These are phyloP conservation scores for Termitomyces sp. DNA, from an alignment of 768 basidiomycete genomes.

Conservation along the genomic window DNA sequence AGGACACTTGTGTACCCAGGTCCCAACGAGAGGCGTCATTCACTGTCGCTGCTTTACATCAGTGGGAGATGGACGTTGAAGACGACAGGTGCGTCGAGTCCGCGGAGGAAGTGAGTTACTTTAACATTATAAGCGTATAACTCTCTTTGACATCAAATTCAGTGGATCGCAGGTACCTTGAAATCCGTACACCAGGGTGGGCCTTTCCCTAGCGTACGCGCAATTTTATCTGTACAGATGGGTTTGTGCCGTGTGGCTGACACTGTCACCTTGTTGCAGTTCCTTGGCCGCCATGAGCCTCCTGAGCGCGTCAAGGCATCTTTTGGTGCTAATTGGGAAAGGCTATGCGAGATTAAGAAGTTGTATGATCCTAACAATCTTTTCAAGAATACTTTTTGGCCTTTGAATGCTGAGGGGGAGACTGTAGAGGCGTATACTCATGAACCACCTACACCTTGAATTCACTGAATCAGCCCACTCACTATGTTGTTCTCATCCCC, in stretches of 20 bases:
- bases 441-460: constrained; percentile 50
- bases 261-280: constrained; percentile 34
- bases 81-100: constrained; percentile 78
- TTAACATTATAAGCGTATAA: neutral
- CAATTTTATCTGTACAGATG: neutral
- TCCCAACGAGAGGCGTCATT: constrained; percentile 76
- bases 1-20: constrained; percentile 70
- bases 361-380: constrained; percentile 72
- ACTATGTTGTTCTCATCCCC: too few relatives aligned
- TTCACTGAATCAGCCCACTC: too few relatives aligned
- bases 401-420: constrained; percentile 52
- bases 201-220: constrained; percentile 69
- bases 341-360: constrained; percentile 65
- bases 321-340: constrained; percentile 71
- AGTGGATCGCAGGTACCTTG: constrained; percentile 81
- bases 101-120: constrained; percentile 64
- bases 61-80: constrained; percentile 83
- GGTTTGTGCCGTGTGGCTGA: constrained; percentile 7
- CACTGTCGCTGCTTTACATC: constrained; percentile 86
- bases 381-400: constrained; percentile 81
- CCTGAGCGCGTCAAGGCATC: constrained; percentile 57
- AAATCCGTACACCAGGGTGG: constrained; percentile 71
- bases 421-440: constrained; percentile 52
- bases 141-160: constrained; percentile 1
- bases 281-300: constrained; percentile 68